Percentiles rank a stretch among this genome's conserved stretches.
Conservation (phyloP, 345 rosid species). For the Sonneratia caseolaris region DNA sequence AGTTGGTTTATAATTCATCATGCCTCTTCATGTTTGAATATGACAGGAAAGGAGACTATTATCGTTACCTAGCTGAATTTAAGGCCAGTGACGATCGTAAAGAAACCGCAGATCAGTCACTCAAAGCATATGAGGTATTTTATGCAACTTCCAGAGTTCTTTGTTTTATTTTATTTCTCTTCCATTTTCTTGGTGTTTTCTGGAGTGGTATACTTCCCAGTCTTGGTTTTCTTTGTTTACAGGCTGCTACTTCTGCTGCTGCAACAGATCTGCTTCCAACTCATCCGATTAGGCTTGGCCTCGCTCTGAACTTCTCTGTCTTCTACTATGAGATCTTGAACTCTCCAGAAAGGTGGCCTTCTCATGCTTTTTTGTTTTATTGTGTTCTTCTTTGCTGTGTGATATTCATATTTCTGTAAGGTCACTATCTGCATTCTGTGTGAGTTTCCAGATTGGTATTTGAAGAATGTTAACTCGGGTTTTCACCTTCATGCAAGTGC, state of each 20-base stretch:
- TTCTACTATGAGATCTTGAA: slow-evolving; percentile 30
- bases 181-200: not conserved
- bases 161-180: not conserved
- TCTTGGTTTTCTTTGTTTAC: not conserved
- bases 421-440: not conserved
- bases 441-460: not conserved
- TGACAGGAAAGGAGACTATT: slow-evolving; percentile 8
- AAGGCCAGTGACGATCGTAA: slow-evolving; percentile 4
- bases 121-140: slow-evolving; percentile 4
- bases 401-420: not conserved
- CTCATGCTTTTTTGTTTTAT: not conserved
- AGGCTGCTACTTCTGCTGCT: slow-evolving; percentile 6
- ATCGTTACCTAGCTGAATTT: slow-evolving; percentile 12
- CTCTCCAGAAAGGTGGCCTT: slow-evolving; percentile 58
- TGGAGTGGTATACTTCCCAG: not conserved
- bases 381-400: not conserved
- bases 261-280: slow-evolving; percentile 22
- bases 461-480: not conserved
- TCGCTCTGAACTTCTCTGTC: slow-evolving; percentile 29
- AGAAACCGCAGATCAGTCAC: slow-evolving; percentile 1
- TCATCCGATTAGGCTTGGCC: slow-evolving; percentile 32
- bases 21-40: not conserved
- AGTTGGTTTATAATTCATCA: not conserved
- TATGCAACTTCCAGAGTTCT: not conserved
- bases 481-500: not conserved